Evolutionary conservation across 805 yeast genomes (phyloP), one percentile per base, ranked within the genome.

Genomic region (Yarrowia deformans): DNA sequence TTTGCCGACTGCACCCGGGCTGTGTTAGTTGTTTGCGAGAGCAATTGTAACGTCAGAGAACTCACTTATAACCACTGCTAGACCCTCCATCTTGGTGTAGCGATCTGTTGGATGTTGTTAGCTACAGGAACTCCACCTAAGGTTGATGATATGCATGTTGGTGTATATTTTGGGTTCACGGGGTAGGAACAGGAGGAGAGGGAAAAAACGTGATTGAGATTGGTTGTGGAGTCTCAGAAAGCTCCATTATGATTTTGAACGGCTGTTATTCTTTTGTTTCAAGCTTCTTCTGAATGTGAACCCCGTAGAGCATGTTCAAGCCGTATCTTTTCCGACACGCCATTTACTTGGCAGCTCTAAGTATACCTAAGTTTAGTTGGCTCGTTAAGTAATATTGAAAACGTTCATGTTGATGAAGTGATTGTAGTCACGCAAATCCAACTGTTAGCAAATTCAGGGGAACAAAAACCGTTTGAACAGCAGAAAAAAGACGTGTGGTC

Each of bases 21-120:
- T 60, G 66, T 18, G 66, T 60, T 60, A 60, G 43, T 35, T 23
- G 29, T 23, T 23, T 23, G 29, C 29, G 8, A 16, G 10, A 9
- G 8, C 3, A n/a, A 32, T 8, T 16, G 14, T 10, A 7, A 14
- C 19, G 54, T 3, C 16, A 42, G n/a, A 34, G 32, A 34, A 60
- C 66, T 60, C 66, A 60, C 66, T 18, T 39, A 60, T 60, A 5
- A 34, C 66, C 42, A 43, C 66, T 4, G 66, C 66, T 14, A 60
- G 52, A 18, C 49, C 49, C 49, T 60, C 66, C 66, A 60, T 60
- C 13, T 56, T 60, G 66, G 32, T 16, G 46, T 19, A 18, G 32
- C 13, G 1, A 32, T 10, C 4, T 6, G 19, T 16, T n/a, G 14
- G n/a, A 32, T 49, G 40, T 23, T 2, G 29, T 23, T 23, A 23